A percentile compares a stretch with the other conserved stretches of the same genome.
phyloP scores from a whole-genome alignment of 1,284 basidiomycete species.

The Cutaneotrichosporon arboriforme region DNA sequence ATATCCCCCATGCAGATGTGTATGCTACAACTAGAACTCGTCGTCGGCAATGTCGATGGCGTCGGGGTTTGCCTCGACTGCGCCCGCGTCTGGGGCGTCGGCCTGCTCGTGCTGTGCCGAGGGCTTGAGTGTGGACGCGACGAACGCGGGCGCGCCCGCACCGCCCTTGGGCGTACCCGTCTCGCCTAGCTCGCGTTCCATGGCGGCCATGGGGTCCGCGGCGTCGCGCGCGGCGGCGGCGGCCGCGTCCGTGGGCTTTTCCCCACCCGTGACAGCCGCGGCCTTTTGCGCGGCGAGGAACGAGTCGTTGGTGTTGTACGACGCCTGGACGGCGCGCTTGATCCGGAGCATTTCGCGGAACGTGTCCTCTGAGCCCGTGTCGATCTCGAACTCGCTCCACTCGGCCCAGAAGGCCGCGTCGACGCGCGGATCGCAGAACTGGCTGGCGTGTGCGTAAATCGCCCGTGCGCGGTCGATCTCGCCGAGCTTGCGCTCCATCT shows the following conservation, averaged over 20 bases:
- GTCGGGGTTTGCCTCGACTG: constrained; percentile 44
- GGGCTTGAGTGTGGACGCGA: constrained; percentile 54
- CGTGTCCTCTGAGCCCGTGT: constrained; percentile 95
- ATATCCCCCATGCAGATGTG: neutral
- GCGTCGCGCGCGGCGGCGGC: constrained; percentile 45
- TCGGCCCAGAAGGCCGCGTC: constrained; percentile 89
- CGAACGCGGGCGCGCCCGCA: constrained; percentile 56
- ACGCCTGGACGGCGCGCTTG: constrained; percentile 94
- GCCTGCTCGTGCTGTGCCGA: constrained; percentile 27
- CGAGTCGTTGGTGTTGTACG: constrained; percentile 88
- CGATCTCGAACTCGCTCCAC: constrained; percentile 95
- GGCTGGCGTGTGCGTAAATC: constrained; percentile 93
- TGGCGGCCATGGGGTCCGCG: constrained; percentile 55
- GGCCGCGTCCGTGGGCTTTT: constrained; percentile 36
- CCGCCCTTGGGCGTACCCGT: constrained; percentile 49
- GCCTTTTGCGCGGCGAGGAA: constrained; percentile 81
- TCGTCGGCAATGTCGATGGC: constrained; percentile 47
- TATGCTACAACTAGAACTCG: constrained; percentile 29
- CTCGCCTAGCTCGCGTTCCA: constrained; percentile 60
- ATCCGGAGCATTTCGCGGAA: constrained; percentile 98
- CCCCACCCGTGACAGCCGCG: constrained; percentile 52
- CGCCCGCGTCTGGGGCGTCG: constrained; percentile 20
- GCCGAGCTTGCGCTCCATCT: constrained; percentile 93
- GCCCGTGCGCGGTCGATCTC: constrained; percentile 97
- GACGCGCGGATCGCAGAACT: constrained; percentile 94